A percentile compares a stretch with the other conserved stretches of the same genome.
These are phyloP conservation scores for Eucalyptus sideroxylon DNA, from an alignment of 345 rosid species.

Conservation along the genomic window DNA sequence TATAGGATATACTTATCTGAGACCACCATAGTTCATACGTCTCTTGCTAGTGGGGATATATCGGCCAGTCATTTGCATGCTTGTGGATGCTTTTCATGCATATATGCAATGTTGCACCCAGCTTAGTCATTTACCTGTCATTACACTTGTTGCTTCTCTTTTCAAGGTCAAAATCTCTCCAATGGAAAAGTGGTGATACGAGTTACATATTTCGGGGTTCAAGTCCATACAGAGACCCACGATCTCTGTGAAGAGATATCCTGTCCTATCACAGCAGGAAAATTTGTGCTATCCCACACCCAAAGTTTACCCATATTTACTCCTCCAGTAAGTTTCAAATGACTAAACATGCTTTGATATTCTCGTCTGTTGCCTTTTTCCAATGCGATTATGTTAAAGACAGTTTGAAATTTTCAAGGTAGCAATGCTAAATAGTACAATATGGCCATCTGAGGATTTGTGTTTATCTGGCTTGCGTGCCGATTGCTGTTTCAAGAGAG, in stretches of 20 bases:
- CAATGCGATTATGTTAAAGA: not conserved
- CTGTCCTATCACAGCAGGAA: constrained; percentile 40
- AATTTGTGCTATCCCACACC: constrained; percentile 54
- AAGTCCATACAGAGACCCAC: constrained; percentile 37
- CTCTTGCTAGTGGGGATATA: not conserved
- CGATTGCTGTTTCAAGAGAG: not conserved
- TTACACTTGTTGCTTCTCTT: not conserved
- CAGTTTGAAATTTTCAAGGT: not conserved
- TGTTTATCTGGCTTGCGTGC: not conserved
- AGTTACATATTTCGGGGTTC: constrained; percentile 34
- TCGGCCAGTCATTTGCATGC: not conserved
- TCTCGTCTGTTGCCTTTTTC: not conserved
- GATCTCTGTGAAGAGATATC: constrained; percentile 47
- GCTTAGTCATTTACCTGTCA: not conserved
- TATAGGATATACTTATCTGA: not conserved
- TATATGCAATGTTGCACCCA: not conserved
- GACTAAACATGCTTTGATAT: not conserved
- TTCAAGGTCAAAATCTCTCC: constrained; percentile 27
- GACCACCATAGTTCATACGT: not conserved
- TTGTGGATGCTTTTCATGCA: not conserved
- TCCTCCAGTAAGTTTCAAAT: constrained; percentile 35
- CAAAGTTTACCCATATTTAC: constrained; percentile 44
- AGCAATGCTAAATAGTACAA: not conserved
- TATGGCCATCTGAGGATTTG: not conserved
- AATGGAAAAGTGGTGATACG: constrained; percentile 40